Evolutionary conservation across 1,139 yeast species (phyloP).

Genomic region (Yamadazyma triangularis): DNA sequence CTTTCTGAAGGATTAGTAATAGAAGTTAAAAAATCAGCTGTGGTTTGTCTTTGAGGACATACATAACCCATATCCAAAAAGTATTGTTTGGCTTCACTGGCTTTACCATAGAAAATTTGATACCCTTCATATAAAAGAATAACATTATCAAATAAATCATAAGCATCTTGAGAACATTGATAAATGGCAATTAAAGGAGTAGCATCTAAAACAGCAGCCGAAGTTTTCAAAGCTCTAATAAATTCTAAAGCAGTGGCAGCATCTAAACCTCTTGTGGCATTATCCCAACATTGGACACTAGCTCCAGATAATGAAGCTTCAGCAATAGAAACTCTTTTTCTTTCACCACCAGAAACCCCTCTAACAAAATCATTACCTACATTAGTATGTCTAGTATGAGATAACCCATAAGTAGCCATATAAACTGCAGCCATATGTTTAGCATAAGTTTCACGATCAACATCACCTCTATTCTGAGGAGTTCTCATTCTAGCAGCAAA

Average conservation of each 20-base stretch:
- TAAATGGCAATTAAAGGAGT: constrained; percentile 60
- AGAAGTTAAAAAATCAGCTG: constrained; percentile 70
- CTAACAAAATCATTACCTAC: constrained; percentile 38
- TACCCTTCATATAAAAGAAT: constrained; percentile 72
- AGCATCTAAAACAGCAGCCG: constrained; percentile 51
- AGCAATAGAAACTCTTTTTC: constrained; percentile 44
- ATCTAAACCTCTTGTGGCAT: constrained; percentile 76
- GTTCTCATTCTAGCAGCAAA: constrained; percentile 42
- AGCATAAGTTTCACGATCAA: constrained; percentile 38
- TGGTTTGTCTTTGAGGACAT: constrained; percentile 73
- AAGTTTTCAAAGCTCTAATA: constrained; percentile 55
- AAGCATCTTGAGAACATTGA: constrained; percentile 65
- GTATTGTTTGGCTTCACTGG: constrained; percentile 38
- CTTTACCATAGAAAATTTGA: constrained; percentile 72
- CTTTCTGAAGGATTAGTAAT: constrained; percentile 53
- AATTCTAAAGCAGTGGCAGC: constrained; percentile 71
- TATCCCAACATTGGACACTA: constrained; percentile 63
- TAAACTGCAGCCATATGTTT: constrained; percentile 38
- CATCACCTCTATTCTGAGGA: constrained; percentile 37
- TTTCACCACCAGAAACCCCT: constrained; percentile 45
- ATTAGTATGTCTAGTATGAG: constrained; percentile 30
- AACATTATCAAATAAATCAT: constrained; percentile 69
- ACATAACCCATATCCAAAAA: constrained; percentile 48
- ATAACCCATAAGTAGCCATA: constrained; percentile 40
- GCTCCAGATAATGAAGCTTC: constrained; percentile 39